These are phyloP conservation scores for Kalanchoe fedtschenkoi DNA, from an alignment of 164 flowering plant species.

Conservation along the genomic window DNA sequence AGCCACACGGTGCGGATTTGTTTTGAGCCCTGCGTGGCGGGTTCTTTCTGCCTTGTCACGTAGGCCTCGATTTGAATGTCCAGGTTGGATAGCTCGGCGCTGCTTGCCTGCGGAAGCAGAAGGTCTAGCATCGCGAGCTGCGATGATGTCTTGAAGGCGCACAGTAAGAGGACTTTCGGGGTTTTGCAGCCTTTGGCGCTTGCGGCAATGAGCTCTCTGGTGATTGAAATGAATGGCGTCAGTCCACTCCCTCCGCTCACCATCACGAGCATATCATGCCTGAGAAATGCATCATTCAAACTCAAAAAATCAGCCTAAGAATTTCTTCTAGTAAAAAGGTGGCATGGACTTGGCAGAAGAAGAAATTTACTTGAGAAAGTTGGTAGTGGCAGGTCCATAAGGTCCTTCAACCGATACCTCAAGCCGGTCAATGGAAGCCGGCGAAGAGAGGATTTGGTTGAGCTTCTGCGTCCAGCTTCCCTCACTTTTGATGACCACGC, in stretches of 20 bases:
- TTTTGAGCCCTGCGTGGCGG: slow-evolving; percentile 11
- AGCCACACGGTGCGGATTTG: slow-evolving; percentile 36
- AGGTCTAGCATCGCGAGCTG: slow-evolving; percentile 67
- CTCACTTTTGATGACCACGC: slow-evolving; percentile 37
- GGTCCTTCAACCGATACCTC: slow-evolving; percentile 78
- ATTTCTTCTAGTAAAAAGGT: no score
- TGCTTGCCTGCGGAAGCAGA: slow-evolving; percentile 40
- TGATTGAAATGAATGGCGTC: slow-evolving; percentile 67
- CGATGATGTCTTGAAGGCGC: slow-evolving; percentile 46
- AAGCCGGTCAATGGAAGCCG: slow-evolving; percentile 40
- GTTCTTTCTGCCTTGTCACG: slow-evolving; percentile 54
- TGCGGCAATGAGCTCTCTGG: slow-evolving; percentile 44
- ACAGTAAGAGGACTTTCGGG: slow-evolving; percentile 39
- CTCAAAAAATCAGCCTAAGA: neutral
- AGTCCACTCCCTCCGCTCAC: slow-evolving; percentile 83
- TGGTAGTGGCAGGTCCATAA: slow-evolving; percentile 58
- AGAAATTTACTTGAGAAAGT: slow-evolving; percentile 69
- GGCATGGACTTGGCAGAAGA: no score
- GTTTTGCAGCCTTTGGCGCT: slow-evolving; percentile 19
- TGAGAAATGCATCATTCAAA: slow-evolving; percentile 16
- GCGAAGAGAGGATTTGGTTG: slow-evolving; percentile 35
- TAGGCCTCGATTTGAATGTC: slow-evolving; percentile 62
- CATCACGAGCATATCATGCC: slow-evolving; percentile 75
- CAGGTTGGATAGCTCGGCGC: slow-evolving; percentile 25
- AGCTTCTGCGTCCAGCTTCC: slow-evolving; percentile 49